phyloP scores from a whole-genome alignment of 2,329 filamentous ascomycete species.

The Corynespora cassiicola region DNA sequence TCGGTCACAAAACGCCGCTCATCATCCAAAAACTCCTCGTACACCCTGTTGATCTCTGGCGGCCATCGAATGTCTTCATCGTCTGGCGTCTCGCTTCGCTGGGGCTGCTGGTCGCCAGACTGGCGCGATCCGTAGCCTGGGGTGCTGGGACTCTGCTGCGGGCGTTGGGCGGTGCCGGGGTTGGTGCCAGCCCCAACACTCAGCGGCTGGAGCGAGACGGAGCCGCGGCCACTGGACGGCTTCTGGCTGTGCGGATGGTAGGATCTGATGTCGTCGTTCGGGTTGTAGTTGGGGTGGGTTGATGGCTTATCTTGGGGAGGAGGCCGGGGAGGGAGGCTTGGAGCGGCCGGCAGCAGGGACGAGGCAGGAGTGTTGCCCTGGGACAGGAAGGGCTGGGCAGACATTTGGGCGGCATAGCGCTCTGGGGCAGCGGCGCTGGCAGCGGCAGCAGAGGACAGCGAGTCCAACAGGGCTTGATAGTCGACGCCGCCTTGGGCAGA shows the following conservation, averaged over 20 bases:
- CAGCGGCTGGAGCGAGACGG: slow-evolving; percentile 35
- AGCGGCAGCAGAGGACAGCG: slow-evolving; percentile 45
- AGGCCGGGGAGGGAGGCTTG: slow-evolving; percentile 54
- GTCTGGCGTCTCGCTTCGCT: slow-evolving; percentile 38
- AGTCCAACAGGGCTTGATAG: slow-evolving; percentile 55
- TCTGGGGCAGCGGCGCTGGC: slow-evolving; percentile 34
- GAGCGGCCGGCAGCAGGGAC: slow-evolving; percentile 46
- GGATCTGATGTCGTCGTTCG: slow-evolving; percentile 56
- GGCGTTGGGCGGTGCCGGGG: slow-evolving; percentile 21
- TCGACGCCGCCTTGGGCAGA: slow-evolving; percentile 46
- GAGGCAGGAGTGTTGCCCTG: slow-evolving; percentile 43
- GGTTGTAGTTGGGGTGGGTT: slow-evolving; percentile 56
- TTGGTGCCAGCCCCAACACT: slow-evolving; percentile 23
- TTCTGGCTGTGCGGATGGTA: slow-evolving; percentile 57
- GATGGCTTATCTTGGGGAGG: slow-evolving; percentile 57
- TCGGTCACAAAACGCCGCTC: slow-evolving; percentile 79
- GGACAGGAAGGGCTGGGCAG: slow-evolving; percentile 33
- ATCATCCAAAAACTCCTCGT: slow-evolving; percentile 75
- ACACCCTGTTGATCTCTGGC: slow-evolving; percentile 68
- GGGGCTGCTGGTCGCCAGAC: slow-evolving; percentile 20
- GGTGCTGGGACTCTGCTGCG: slow-evolving; percentile 36
- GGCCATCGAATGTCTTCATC: slow-evolving; percentile 60
- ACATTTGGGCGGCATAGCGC: slow-evolving; percentile 42
- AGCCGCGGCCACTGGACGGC: slow-evolving; percentile 33
- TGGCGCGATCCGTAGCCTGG: slow-evolving; percentile 36